These are phyloP conservation scores for Penicillium nordicum DNA, from an alignment of 2,329 filamentous ascomycete genomes.

Conservation along the genomic window DNA sequence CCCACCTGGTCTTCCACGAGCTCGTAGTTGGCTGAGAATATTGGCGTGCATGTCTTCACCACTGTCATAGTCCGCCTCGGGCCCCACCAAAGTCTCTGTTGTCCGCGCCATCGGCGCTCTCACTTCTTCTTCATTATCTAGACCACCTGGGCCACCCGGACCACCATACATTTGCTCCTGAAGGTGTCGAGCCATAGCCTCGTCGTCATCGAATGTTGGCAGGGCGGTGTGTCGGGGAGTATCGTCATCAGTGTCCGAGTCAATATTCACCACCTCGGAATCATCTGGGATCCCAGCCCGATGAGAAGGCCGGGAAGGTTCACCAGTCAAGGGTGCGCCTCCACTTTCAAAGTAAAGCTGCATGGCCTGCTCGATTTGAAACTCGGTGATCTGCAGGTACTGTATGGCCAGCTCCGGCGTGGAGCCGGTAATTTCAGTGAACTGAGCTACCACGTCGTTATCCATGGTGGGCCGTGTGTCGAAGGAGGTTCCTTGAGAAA, in stretches of 20 bases:
- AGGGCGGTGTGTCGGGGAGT: conserved; percentile 45
- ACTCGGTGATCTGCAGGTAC: conserved; percentile 81
- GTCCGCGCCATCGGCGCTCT: conserved; percentile 87
- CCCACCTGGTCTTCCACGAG: conserved; percentile 40
- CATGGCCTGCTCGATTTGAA: conserved; percentile 79
- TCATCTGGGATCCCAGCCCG: conserved; percentile 51
- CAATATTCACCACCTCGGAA: conserved; percentile 66
- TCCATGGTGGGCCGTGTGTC: conserved; percentile 54
- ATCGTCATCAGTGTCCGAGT: conserved; percentile 75
- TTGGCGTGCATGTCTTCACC: conserved; percentile 59
- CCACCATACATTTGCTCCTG: conserved; percentile 86
- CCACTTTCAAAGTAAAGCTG: conserved; percentile 88
- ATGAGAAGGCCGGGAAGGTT: conserved; percentile 32
- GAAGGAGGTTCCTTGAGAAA: background rate
- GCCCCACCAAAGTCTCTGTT: conserved; percentile 85
- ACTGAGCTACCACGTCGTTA: conserved; percentile 67
- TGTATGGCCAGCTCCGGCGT: conserved; percentile 70
- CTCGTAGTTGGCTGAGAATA: conserved; percentile 63
- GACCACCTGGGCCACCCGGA: conserved; percentile 21
- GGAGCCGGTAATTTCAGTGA: conserved; percentile 76
- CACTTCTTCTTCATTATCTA: conserved; percentile 59
- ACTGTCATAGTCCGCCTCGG: conserved; percentile 54
- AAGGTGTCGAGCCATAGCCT: conserved; percentile 83
- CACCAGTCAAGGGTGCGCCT: conserved; percentile 57
- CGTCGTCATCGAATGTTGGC: conserved; percentile 75